Percentiles rank a stretch among this genome's conserved stretches.
These are phyloP conservation scores for Tolypocladium amazonense DNA, from an alignment of 2,329 filamentous ascomycete genomes.

Conservation along the genomic window DNA sequence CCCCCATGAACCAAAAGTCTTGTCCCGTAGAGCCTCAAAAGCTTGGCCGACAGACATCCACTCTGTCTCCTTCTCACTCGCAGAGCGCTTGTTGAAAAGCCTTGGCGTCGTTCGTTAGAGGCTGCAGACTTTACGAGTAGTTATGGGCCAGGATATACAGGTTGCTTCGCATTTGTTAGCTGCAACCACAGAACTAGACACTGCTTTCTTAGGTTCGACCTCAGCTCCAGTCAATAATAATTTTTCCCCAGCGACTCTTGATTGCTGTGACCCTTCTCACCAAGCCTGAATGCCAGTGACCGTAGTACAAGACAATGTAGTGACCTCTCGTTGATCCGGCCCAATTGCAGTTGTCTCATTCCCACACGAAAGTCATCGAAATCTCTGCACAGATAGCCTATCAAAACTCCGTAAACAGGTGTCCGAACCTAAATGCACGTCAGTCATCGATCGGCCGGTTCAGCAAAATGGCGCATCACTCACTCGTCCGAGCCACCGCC, in stretches of 20 bases:
- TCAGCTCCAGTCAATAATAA: background rate
- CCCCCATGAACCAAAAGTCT: background rate
- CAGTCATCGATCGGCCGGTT: background rate
- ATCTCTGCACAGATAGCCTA: background rate
- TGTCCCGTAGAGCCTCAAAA: background rate
- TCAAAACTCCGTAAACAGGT: slow-evolving; percentile 69
- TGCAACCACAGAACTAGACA: background rate
- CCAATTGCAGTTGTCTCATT: background rate
- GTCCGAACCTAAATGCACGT: slow-evolving; percentile 46
- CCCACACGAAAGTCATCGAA: background rate
- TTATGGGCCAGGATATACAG: background rate
- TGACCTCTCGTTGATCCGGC: background rate
- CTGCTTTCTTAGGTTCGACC: background rate
- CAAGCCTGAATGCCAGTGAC: background rate
- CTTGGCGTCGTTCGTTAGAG: background rate
- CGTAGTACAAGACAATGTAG: background rate
- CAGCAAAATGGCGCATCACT: slow-evolving; percentile 22
- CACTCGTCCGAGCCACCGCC: slow-evolving; percentile 69
- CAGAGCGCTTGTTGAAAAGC: background rate
- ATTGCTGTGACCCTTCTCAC: background rate
- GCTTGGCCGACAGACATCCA: background rate
- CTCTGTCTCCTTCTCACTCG: background rate
- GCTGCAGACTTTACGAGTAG: background rate
- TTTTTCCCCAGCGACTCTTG: background rate
- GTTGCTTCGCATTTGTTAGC: slow-evolving; percentile 1